Evolutionary conservation across 2,329 filamentous ascomycete species (phyloP).

Genomic region (Daldinia sp.): DNA sequence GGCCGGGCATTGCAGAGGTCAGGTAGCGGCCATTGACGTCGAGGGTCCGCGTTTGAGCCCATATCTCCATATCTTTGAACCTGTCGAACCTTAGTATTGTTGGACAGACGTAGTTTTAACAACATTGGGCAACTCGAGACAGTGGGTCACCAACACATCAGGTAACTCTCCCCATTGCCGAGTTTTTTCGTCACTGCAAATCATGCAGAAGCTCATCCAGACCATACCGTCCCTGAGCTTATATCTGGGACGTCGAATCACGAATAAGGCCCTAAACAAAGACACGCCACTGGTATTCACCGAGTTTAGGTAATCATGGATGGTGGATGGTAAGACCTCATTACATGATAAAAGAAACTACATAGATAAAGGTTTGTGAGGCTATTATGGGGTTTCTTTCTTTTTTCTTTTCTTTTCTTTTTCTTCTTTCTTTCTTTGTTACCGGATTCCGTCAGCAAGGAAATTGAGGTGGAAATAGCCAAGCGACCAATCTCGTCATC

Average conservation of each 20-base stretch:
- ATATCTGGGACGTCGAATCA: slow-evolving; percentile 20
- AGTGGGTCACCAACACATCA: slow-evolving; percentile 41
- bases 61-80: not conserved
- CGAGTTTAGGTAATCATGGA: slow-evolving; percentile 27
- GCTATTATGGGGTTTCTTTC: slow-evolving; percentile 22
- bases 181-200: slow-evolving; percentile 34
- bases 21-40: not conserved
- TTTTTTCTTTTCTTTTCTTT: slow-evolving; percentile 9
- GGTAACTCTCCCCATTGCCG: slow-evolving; percentile 40
- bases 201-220: slow-evolving; percentile 33
- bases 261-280: slow-evolving; percentile 16
- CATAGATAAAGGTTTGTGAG: slow-evolving; percentile 14
- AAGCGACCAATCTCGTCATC: slow-evolving; percentile 46
- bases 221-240: slow-evolving; percentile 33
- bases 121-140: slow-evolving; percentile 18
- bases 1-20: not conserved
- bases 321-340: slow-evolving; percentile 3
- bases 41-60: not conserved
- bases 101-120: slow-evolving; percentile 12
- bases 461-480: slow-evolving; percentile 37
- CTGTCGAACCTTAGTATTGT: no score
- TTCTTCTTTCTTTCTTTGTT: slow-evolving; percentile 9
- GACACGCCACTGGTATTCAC: slow-evolving; percentile 25
- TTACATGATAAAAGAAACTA: slow-evolving; percentile 5
- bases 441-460: slow-evolving; percentile 32